These are phyloP conservation scores for Eruca vesicaria DNA, from an alignment of 441 rosid genomes.

Conservation along the genomic window DNA sequence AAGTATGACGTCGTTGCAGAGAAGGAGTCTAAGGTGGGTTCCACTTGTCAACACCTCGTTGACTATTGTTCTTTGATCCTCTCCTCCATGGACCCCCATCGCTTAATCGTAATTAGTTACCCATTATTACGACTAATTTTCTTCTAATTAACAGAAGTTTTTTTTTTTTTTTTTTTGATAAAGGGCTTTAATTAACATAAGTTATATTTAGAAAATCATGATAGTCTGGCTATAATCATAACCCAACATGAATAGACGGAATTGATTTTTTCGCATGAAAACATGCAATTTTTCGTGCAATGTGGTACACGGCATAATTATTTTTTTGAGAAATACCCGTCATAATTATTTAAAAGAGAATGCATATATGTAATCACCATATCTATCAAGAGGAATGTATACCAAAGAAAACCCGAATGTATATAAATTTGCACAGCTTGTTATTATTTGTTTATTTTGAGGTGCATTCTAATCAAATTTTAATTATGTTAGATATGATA, in stretches of 20 bases:
- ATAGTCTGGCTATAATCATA: background rate
- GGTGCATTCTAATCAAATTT: too few relatives aligned
- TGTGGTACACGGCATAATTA: too few relatives aligned
- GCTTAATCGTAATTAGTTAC: background rate
- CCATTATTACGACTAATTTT: background rate
- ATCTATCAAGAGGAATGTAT: too few relatives aligned
- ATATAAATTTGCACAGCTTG: too few relatives aligned
- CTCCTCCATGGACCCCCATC: conserved; percentile 19
- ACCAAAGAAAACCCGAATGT: too few relatives aligned
- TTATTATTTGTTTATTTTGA: too few relatives aligned
- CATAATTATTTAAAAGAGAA: too few relatives aligned
- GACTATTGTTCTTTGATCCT: conserved; percentile 17
- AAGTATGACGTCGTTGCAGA: conserved; percentile 34
- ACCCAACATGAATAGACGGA: background rate
- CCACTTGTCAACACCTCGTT: conserved; percentile 27
- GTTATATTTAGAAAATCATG: background rate
- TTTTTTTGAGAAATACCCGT: too few relatives aligned
- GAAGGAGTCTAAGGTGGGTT: conserved; percentile 30
- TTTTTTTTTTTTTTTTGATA: too few relatives aligned
- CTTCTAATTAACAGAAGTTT: background rate
- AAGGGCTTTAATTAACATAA: background rate
- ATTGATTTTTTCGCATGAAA: background rate
- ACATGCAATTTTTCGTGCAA: background rate
- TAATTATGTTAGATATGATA: too few relatives aligned
- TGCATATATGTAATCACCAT: too few relatives aligned